phyloP scores from a whole-genome alignment of 208 protist species.

The Naegleria lovaniensis region DNA sequence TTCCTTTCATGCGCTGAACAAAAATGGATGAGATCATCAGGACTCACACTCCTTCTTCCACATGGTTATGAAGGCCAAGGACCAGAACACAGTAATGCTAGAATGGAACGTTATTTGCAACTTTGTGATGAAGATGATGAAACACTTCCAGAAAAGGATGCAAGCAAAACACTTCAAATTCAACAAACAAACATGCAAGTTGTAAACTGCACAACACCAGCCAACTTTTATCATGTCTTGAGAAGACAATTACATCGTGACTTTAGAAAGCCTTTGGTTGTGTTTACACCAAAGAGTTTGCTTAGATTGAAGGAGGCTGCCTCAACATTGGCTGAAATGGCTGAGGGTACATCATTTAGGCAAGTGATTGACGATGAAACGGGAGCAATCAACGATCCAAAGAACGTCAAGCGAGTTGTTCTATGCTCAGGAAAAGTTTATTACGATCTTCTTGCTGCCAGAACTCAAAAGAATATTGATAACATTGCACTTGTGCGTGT shows the following conservation, averaged over 20 bases:
- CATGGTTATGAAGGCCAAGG: slow-evolving; percentile 95
- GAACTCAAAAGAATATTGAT: slow-evolving; percentile 57
- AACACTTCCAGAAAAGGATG: slow-evolving; percentile 60
- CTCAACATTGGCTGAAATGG: slow-evolving; percentile 16
- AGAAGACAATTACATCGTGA: slow-evolving; percentile 90
- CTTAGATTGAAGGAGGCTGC: slow-evolving; percentile 50
- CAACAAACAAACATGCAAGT: slow-evolving; percentile 76
- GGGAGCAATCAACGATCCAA: slow-evolving; percentile 24
- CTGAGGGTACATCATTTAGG: slow-evolving; percentile 56
- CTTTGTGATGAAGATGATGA: slow-evolving; percentile 83
- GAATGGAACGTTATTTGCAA: slow-evolving; percentile 96
- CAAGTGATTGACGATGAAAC: slow-evolving; percentile 64
- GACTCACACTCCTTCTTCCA: slow-evolving; percentile 91
- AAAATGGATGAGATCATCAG: slow-evolving; percentile 94
- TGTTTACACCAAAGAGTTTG: slow-evolving; percentile 83
- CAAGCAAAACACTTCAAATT: slow-evolving; percentile 62
- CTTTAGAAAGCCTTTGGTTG: slow-evolving; percentile 95
- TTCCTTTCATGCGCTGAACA: slow-evolving; percentile 82
- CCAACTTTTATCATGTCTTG: slow-evolving; percentile 98
- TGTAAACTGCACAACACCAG: slow-evolving; percentile 84
- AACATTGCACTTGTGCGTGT: slow-evolving; percentile 82
- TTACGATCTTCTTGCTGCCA: slow-evolving; percentile 74
- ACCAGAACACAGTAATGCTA: slow-evolving; percentile 91
- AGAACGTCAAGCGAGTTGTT: slow-evolving; percentile 73
- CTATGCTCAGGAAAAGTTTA: slow-evolving; percentile 95